A percentile compares a stretch with the other conserved stretches of the same genome.
Conservation (phyloP, 768 basidiomycete genomes). For the Xerocomus potaroensis region DNA sequence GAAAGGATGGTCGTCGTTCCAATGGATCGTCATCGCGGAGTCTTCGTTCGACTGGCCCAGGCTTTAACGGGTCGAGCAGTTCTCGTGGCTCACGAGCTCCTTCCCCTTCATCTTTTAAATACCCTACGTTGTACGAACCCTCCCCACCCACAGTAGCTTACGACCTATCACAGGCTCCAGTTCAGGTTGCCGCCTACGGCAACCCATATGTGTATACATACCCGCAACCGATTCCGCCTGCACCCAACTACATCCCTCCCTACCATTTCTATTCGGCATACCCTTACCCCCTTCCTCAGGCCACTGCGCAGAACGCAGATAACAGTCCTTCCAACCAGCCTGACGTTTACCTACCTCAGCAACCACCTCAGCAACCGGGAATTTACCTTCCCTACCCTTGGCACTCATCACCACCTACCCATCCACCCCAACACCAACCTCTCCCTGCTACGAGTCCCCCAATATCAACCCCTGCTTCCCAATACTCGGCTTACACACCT, state of each 20-base stretch:
- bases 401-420: slow-evolving; percentile 35
- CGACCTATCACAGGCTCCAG: slow-evolving; percentile 29
- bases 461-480: slow-evolving; percentile 28
- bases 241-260: slow-evolving; percentile 38
- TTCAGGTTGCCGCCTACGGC: slow-evolving; percentile 28
- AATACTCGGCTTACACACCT: slow-evolving; percentile 31
- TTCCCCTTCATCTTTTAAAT: slow-evolving; percentile 69
- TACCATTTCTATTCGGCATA: slow-evolving; percentile 46
- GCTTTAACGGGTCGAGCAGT: slow-evolving; percentile 53
- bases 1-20: slow-evolving; percentile 49
- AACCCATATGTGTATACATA: slow-evolving; percentile 37
- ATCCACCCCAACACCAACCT: slow-evolving; percentile 38
- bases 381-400: slow-evolving; percentile 30
- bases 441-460: slow-evolving; percentile 31
- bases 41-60: slow-evolving; percentile 47
- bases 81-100: slow-evolving; percentile 71
- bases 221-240: slow-evolving; percentile 36
- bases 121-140: slow-evolving; percentile 70
- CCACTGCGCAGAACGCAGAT: slow-evolving; percentile 38
- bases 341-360: slow-evolving; percentile 33
- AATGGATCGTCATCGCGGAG: slow-evolving; percentile 60
- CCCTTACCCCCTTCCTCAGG: slow-evolving; percentile 47
- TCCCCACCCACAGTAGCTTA: slow-evolving; percentile 27
- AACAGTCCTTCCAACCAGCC: slow-evolving; percentile 21
- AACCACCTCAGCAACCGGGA: slow-evolving; percentile 30